Conservation (phyloP, 2,329 filamentous ascomycete species). For the Bipolaris cookei region DNA sequence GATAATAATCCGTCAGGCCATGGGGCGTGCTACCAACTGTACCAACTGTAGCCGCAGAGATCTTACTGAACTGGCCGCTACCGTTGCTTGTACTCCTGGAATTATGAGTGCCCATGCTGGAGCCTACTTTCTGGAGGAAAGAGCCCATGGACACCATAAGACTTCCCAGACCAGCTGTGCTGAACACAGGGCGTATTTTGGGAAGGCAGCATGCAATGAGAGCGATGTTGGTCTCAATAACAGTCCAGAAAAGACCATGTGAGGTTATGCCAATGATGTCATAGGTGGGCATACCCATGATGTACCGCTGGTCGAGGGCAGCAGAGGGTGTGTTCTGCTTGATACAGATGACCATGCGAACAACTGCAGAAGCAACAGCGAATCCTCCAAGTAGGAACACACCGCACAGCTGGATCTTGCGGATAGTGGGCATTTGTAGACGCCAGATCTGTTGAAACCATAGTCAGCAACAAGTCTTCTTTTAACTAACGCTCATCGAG, state of each 20-base stretch:
- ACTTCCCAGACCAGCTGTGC: constrained; percentile 2
- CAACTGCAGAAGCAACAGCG: constrained; percentile 8
- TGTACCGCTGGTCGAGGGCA: constrained; percentile 3
- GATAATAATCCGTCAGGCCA: neutral
- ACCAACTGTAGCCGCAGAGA: constrained; percentile 5
- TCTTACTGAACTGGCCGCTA: constrained; percentile 12
- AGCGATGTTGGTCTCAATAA: constrained; percentile 9
- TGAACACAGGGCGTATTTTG: constrained; percentile 6
- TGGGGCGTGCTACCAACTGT: constrained; percentile 1
- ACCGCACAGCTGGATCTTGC: constrained; percentile 12
- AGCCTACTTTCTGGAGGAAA: constrained; percentile 10
- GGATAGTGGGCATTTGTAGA: constrained; percentile 9
- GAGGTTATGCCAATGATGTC: constrained; percentile 15
- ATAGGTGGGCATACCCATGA: constrained; percentile 16
- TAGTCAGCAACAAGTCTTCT: neutral
- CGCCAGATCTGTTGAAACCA: constrained; percentile 9
- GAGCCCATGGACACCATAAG: constrained; percentile 8
- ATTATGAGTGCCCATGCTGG: constrained; percentile 8
- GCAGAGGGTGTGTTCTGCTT: constrained; percentile 14
- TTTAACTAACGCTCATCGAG: neutral
- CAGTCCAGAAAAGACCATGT: constrained; percentile 14
- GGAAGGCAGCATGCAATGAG: constrained; percentile 13
- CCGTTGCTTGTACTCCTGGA: neutral
- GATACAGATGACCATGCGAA: constrained; percentile 17
- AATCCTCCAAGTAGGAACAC: constrained; percentile 13